These are phyloP conservation scores for Capronia coronata DNA, from an alignment of 2,329 filamentous ascomycete genomes.

Conservation along the genomic window DNA sequence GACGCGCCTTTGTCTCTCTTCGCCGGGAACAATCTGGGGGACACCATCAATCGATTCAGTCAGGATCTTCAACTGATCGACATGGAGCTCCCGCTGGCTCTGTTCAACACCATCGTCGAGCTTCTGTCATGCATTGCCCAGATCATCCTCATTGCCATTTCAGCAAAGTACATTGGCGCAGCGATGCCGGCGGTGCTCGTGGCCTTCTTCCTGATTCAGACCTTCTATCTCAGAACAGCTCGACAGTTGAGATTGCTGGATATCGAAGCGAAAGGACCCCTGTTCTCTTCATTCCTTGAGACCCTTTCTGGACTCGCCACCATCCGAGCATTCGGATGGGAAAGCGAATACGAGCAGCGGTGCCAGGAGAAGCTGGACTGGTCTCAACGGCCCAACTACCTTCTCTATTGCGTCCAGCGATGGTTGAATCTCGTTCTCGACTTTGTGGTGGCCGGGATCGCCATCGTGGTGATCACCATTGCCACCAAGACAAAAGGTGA, in stretches of 20 bases:
- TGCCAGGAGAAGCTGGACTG: conserved; percentile 47
- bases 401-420: conserved; percentile 51
- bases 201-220: conserved; percentile 48
- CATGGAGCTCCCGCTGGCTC: conserved; percentile 39
- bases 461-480: conserved; percentile 45
- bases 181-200: conserved; percentile 46
- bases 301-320: background rate
- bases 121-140: conserved; percentile 39
- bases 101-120: conserved; percentile 29
- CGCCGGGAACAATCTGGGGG: conserved; percentile 38
- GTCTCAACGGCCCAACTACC: conserved; percentile 53
- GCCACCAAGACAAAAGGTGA: conserved; percentile 42
- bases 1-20: conserved; percentile 41
- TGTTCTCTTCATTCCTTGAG: conserved; percentile 54
- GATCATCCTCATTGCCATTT: conserved; percentile 44
- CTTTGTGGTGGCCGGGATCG: conserved; percentile 45
- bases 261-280: conserved; percentile 54
- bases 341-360: conserved; percentile 38
- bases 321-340: conserved; percentile 39
- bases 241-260: conserved; percentile 56
- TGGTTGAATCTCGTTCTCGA: conserved; percentile 52
- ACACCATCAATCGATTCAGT: conserved; percentile 39
- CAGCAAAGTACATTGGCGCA: conserved; percentile 44
- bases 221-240: conserved; percentile 55
- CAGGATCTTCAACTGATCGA: conserved; percentile 42